Percentiles rank a stretch among this genome's conserved stretches.
phyloP scores from a whole-genome alignment of 2,329 filamentous ascomycete genomes.

The Septoria petroselini region DNA sequence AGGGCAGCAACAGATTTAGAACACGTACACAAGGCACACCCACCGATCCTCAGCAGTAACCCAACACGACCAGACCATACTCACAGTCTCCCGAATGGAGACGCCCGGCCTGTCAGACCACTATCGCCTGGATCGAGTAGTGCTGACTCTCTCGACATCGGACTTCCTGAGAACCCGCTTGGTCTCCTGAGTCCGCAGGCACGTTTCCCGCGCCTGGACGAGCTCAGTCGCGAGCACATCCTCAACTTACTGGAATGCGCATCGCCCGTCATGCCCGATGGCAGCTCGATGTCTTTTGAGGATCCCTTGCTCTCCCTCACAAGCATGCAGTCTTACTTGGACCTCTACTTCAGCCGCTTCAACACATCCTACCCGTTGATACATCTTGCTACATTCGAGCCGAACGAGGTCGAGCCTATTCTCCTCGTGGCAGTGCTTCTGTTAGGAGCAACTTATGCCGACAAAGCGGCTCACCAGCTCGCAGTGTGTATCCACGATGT shows the following conservation, averaged over 20 bases:
- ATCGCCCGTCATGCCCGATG: conserved; percentile 50
- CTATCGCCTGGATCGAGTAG: too few relatives aligned
- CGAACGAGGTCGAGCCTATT: conserved; percentile 50
- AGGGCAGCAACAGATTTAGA: too few relatives aligned
- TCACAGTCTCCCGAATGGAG: too few relatives aligned
- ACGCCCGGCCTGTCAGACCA: too few relatives aligned
- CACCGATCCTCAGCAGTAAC: too few relatives aligned
- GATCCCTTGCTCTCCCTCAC: conserved; percentile 52
- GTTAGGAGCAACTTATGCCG: conserved; percentile 61
- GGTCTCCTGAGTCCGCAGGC: conserved; percentile 7
- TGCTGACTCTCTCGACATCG: too few relatives aligned
- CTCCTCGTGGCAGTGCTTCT: conserved; percentile 55
- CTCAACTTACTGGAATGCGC: conserved; percentile 53
- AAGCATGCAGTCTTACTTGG: conserved; percentile 55
- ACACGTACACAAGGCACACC: too few relatives aligned
- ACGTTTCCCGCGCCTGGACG: conserved; percentile 29
- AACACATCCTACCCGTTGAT: conserved; percentile 60
- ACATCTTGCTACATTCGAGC: conserved; percentile 57
- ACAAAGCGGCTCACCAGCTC: conserved; percentile 57
- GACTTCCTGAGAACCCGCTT: conserved; percentile 11
- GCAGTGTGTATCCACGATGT: conserved; percentile 62
- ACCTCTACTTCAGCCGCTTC: conserved; percentile 60
- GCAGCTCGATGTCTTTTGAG: conserved; percentile 46
- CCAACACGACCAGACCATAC: too few relatives aligned
- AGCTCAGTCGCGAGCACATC: conserved; percentile 43